These are phyloP conservation scores for Ampelocalamus luodianensis DNA, from an alignment of 176 grass and related monocot species.

Conservation along the genomic window DNA sequence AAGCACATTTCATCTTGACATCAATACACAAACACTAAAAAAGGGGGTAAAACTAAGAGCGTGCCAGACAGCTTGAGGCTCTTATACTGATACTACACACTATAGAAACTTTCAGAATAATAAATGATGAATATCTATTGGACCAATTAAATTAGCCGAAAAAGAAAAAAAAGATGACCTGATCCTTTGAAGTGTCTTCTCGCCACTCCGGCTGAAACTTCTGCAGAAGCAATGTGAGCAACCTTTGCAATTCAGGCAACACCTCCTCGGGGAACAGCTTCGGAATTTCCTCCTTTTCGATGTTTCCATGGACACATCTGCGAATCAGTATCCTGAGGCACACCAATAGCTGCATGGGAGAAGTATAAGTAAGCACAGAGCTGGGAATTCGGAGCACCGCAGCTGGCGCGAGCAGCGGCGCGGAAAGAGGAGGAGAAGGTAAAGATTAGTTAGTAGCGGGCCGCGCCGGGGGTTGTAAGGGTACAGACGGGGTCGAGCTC, in stretches of 20 bases:
- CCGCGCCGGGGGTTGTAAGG: neutral
- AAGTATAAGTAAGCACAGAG: neutral
- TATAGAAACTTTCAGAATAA: neutral
- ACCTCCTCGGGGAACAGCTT: conserved; percentile 77
- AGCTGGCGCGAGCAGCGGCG: neutral
- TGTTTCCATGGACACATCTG: conserved; percentile 62
- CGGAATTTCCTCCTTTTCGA: conserved; percentile 65
- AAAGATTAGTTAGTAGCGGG: neutral
- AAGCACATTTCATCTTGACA: neutral
- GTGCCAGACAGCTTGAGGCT: neutral
- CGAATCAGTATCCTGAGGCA: conserved; percentile 83
- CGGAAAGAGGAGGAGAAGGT: neutral
- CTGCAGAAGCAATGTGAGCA: conserved; percentile 85
- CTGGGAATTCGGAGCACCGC: neutral
- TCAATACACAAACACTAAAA: neutral
- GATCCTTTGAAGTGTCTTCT: conserved; percentile 68
- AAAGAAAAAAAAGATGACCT: conserved; percentile 44
- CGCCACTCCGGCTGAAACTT: conserved; percentile 90
- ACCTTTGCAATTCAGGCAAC: conserved; percentile 68
- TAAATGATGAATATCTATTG: neutral
- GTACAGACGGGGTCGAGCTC: conserved; percentile 72
- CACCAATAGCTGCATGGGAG: conserved; percentile 67
- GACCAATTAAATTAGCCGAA: neutral
- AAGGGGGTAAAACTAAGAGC: neutral
- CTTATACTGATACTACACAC: neutral